phyloP scores from a whole-genome alignment of 2,329 filamentous ascomycete species.

The Cercospora sp. region DNA sequence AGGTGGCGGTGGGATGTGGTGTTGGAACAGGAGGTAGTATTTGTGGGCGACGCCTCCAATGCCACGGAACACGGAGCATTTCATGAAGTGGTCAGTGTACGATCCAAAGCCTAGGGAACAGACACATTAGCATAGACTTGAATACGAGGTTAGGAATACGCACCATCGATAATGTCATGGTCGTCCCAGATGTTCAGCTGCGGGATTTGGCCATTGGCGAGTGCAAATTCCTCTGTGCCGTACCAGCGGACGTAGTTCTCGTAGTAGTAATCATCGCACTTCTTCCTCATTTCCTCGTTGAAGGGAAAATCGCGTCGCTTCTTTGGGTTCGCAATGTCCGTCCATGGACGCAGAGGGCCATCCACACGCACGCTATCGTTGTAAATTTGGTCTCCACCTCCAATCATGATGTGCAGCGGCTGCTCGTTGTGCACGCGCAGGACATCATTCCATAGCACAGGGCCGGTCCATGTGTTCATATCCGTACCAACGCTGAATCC shows the following conservation, averaged over 20 bases:
- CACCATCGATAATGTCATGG: conserved; percentile 64
- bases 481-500: conserved; percentile 67
- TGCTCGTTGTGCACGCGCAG: conserved; percentile 59
- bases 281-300: conserved; percentile 61
- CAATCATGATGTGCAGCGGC: conserved; percentile 72
- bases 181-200: conserved; percentile 68
- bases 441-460: conserved; percentile 64
- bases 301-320: conserved; percentile 63
- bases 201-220: conserved; percentile 61
- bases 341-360: conserved; percentile 72
- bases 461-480: conserved; percentile 60
- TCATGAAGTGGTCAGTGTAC: conserved; percentile 68
- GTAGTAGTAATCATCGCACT: conserved; percentile 64
- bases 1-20: conserved; percentile 78
- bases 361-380: conserved; percentile 78
- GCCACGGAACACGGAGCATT: conserved; percentile 63
- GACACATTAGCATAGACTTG: conserved; percentile 44
- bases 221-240: conserved; percentile 62
- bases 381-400: conserved; percentile 85
- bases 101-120: conserved; percentile 43
- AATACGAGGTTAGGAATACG: neutral
- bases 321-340: conserved; percentile 59
- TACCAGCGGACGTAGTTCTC: conserved; percentile 68
- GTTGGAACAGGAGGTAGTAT: conserved; percentile 65
- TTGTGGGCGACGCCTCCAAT: conserved; percentile 59